Evolutionary conservation across 805 yeast genomes (phyloP).

Genomic region (Ogataea sp.): DNA sequence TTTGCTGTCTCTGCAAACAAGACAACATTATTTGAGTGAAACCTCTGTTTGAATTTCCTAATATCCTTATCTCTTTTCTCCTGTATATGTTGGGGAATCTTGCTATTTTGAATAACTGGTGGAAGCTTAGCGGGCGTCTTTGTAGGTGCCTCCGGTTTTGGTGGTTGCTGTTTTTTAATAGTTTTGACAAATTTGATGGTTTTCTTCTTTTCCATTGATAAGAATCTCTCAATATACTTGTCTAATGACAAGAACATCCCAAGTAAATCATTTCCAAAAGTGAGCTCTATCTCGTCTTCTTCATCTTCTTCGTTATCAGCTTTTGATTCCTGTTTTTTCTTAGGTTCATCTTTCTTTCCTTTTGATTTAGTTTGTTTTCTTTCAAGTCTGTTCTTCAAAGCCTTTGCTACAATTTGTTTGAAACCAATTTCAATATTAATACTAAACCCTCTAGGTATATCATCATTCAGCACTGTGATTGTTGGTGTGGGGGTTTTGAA

Average conservation of each 20-base stretch:
- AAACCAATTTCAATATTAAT: slow-evolving; percentile 64
- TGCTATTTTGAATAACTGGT: no score
- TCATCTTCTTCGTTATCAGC: slow-evolving; percentile 14
- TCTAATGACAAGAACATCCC: slow-evolving; percentile 51
- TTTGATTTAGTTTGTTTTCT: slow-evolving; percentile 7
- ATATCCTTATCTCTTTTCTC: slow-evolving; percentile 16
- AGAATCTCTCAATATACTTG: slow-evolving; percentile 46
- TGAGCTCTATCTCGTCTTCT: slow-evolving; percentile 22
- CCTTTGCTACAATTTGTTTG: slow-evolving; percentile 32
- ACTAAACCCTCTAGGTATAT: slow-evolving; percentile 63
- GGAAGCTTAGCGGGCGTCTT: no score
- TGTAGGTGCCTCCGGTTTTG: no score
- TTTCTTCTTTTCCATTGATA: slow-evolving; percentile 50
- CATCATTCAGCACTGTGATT: slow-evolving; percentile 52
- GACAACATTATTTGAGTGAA: slow-evolving; percentile 11
- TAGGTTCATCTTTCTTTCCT: slow-evolving; percentile 1
- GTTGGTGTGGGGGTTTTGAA: slow-evolving; percentile 31
- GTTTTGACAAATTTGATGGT: slow-evolving; percentile 50
- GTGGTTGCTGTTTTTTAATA: slow-evolving; percentile 8
- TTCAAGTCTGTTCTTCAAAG: slow-evolving; percentile 24
- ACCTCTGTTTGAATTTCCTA: slow-evolving; percentile 18
- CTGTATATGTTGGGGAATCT: slow-evolving; percentile 3
- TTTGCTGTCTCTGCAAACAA: slow-evolving; percentile 21
- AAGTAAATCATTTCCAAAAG: slow-evolving; percentile 39
- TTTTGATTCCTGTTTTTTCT: slow-evolving; percentile 11